phyloP scores from a whole-genome alignment of 108 stramenopile species.

The Discostella pseudostelligera region DNA sequence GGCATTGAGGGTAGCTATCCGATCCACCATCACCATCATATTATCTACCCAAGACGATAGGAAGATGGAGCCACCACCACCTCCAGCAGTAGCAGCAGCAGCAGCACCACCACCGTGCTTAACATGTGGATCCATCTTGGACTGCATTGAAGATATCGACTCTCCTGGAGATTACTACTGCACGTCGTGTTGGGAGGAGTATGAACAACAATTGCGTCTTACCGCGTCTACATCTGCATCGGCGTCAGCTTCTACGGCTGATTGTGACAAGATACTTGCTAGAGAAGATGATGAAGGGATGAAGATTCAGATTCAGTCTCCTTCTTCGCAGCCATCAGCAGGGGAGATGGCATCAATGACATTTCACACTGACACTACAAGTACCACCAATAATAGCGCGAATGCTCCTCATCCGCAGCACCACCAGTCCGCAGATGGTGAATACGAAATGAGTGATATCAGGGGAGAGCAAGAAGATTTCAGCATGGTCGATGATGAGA shows the following conservation, averaged over 20 bases:
- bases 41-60: too few species aligned
- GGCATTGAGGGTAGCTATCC: too few species aligned
- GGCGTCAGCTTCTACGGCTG: too few species aligned
- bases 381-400: too few species aligned
- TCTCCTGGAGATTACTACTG: constrained; percentile 29
- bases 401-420: too few species aligned
- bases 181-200: constrained; percentile 30
- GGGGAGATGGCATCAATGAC: not conserved
- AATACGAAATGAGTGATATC: not conserved
- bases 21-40: too few species aligned
- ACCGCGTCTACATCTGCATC: too few species aligned
- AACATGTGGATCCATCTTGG: constrained; percentile 16
- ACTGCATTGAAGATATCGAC: constrained; percentile 30
- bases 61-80: too few species aligned
- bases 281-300: too few species aligned
- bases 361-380: not conserved
- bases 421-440: too few species aligned
- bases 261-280: too few species aligned
- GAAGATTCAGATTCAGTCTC: too few species aligned
- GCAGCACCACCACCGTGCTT: constrained; percentile 46
- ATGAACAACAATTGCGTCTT: not conserved
- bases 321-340: not conserved
- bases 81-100: not conserved
- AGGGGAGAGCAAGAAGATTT: not conserved
- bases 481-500: not conserved